Percentiles rank a stretch among this genome's conserved stretches.
These are phyloP conservation scores for Lipomyces yamanashiensis DNA, from an alignment of 805 yeast species.

Conservation along the genomic window DNA sequence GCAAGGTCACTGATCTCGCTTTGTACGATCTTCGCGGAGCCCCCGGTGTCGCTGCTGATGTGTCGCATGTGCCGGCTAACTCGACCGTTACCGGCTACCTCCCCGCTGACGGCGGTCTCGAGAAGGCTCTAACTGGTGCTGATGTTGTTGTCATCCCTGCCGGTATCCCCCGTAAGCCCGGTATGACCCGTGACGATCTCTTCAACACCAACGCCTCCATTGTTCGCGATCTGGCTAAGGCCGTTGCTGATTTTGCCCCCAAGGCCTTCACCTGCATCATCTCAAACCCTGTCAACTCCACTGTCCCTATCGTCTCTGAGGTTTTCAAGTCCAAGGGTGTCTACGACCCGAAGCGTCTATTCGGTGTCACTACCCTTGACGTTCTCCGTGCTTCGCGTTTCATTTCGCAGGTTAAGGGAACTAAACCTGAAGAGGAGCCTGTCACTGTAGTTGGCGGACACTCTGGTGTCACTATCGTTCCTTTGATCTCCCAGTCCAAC, in stretches of 20 bases:
- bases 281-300: constrained; percentile 96
- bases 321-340: constrained; percentile 83
- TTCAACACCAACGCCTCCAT: constrained; percentile 96
- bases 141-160: constrained; percentile 91
- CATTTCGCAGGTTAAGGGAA: constrained; percentile 67
- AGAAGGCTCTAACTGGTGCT: constrained; percentile 69
- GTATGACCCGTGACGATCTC: constrained; percentile 97
- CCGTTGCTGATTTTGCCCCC: constrained; percentile 81
- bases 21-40: constrained; percentile 90
- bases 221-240: constrained; percentile 88
- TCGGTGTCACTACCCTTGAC: constrained; percentile 96
- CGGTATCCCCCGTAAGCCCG: constrained; percentile 98
- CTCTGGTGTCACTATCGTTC: constrained; percentile 95
- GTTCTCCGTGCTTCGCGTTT: constrained; percentile 88
- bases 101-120: constrained; percentile 75
- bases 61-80: constrained; percentile 91
- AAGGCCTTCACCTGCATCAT: constrained; percentile 81
- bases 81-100: constrained; percentile 86
- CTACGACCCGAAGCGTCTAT: constrained; percentile 87
- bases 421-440: constrained; percentile 76
- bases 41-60: constrained; percentile 96
- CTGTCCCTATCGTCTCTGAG: constrained; percentile 95
- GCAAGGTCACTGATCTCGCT: constrained; percentile 82
- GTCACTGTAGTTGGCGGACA: constrained; percentile 96
- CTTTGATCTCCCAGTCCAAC: constrained; percentile 82